A percentile compares a stretch with the other conserved stretches of the same genome.
Evolutionary conservation across 768 basidiomycete species (phyloP).

Genomic region (Kwoniella heveanensis): DNA sequence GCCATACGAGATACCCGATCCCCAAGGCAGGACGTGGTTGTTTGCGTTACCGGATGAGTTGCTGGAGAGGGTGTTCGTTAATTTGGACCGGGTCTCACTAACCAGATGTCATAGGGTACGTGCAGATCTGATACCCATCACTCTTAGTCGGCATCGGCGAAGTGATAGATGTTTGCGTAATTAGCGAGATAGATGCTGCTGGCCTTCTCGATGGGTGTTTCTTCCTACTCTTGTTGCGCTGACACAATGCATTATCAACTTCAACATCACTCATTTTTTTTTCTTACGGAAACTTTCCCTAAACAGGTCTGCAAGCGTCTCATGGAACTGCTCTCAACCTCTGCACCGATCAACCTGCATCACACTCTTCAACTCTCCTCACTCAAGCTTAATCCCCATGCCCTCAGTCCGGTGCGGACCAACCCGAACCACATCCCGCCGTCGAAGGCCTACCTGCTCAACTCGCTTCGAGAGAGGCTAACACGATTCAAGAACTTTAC

Average conservation of each 20-base stretch:
- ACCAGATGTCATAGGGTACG: conserved; percentile 39
- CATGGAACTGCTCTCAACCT: conserved; percentile 35
- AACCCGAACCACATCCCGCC: conserved; percentile 32
- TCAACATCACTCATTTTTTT: background rate
- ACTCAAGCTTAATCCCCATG: conserved; percentile 38
- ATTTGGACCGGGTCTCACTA: conserved; percentile 35
- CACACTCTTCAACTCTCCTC: conserved; percentile 34
- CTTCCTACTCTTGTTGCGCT: too few species aligned
- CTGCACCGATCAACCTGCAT: conserved; percentile 36
- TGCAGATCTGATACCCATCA: background rate
- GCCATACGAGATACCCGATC: conserved; percentile 38
- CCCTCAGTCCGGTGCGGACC: conserved; percentile 14
- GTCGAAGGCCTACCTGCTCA: conserved; percentile 35
- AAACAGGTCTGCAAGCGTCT: conserved; percentile 46
- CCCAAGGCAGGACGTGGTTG: conserved; percentile 29
- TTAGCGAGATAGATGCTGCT: too few species aligned
- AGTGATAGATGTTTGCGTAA: too few species aligned
- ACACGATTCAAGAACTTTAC: conserved; percentile 45
- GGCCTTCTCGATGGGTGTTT: too few species aligned
- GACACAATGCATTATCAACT: too few species aligned
- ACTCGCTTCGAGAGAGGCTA: conserved; percentile 40
- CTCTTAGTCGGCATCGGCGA: background rate
- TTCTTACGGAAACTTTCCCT: background rate
- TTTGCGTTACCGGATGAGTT: conserved; percentile 41
- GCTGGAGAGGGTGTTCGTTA: conserved; percentile 37